These are phyloP conservation scores for Nymphaea colorata DNA, from an alignment of 164 flowering plant species.

Conservation along the genomic window DNA sequence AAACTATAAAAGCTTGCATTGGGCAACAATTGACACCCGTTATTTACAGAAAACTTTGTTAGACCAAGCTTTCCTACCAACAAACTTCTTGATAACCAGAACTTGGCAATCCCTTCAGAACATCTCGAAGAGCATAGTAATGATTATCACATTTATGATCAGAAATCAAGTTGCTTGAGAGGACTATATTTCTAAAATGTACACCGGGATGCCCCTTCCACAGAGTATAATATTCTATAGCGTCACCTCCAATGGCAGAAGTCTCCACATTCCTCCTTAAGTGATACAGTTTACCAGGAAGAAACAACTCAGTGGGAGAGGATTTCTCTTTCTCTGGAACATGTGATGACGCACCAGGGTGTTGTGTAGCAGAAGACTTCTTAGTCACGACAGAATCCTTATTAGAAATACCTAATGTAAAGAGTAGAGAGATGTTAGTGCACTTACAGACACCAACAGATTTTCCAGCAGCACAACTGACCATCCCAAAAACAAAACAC, in stretches of 20 bases:
- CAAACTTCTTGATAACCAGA: slow-evolving; percentile 16
- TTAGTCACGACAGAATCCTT: slow-evolving; percentile 9
- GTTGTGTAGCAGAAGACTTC: not conserved
- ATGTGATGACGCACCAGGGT: not conserved
- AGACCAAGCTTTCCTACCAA: slow-evolving; percentile 1
- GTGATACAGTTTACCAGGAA: slow-evolving; percentile 19
- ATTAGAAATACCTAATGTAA: slow-evolving; percentile 16
- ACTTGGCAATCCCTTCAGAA: slow-evolving; percentile 62
- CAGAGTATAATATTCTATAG: slow-evolving; percentile 41
- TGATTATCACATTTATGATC: slow-evolving; percentile 91
- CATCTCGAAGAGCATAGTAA: slow-evolving; percentile 80
- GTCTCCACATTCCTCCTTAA: slow-evolving; percentile 36
- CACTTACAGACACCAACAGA: not conserved
- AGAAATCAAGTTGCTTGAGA: slow-evolving; percentile 59
- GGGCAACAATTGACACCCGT: not conserved
- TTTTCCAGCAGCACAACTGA: not conserved
- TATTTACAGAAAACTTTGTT: not conserved
- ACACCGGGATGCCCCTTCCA: slow-evolving; percentile 64
- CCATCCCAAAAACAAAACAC: not conserved
- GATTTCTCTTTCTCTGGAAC: slow-evolving; percentile 5
- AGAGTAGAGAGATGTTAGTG: slow-evolving; percentile 2
- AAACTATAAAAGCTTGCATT: not conserved
- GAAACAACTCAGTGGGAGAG: slow-evolving; percentile 46
- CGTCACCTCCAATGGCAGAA: slow-evolving; percentile 8
- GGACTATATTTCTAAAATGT: slow-evolving; percentile 62